A percentile compares a stretch with the other conserved stretches of the same genome.
Conservation (phyloP, 208 protist species). For the Leptomonas seymouri region DNA sequence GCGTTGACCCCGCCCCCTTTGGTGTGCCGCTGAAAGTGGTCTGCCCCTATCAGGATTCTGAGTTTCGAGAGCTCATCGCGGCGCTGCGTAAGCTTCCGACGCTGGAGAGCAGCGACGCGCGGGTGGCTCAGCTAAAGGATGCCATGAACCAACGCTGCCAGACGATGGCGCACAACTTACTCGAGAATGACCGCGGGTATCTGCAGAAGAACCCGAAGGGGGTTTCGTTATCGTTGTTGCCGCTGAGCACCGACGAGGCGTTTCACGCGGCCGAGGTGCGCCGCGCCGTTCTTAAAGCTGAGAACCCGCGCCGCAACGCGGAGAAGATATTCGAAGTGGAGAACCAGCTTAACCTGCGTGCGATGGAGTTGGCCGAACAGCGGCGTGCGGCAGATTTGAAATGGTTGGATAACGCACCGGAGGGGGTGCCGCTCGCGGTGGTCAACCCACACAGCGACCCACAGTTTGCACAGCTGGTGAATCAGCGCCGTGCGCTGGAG, state of each 20-base stretch:
- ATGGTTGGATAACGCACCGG: slow-evolving; percentile 40
- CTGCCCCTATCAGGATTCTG: slow-evolving; percentile 36
- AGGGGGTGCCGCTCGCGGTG: slow-evolving; percentile 51
- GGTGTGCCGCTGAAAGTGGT: slow-evolving; percentile 56
- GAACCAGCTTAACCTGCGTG: slow-evolving; percentile 63
- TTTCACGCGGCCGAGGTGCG: slow-evolving; percentile 38
- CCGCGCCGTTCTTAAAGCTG: slow-evolving; percentile 28
- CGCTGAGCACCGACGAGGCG: slow-evolving; percentile 39
- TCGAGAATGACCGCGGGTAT: slow-evolving; percentile 46
- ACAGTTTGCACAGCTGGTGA: slow-evolving; percentile 51
- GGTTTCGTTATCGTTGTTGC: slow-evolving; percentile 42
- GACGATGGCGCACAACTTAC: slow-evolving; percentile 51
- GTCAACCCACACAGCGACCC: slow-evolving; percentile 52
- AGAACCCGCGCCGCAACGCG: slow-evolving; percentile 37
- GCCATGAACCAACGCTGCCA: slow-evolving; percentile 60
- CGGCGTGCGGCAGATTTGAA: slow-evolving; percentile 50
- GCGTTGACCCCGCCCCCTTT: slow-evolving; percentile 33
- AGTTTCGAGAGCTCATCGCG: slow-evolving; percentile 30
- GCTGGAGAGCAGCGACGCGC: slow-evolving; percentile 28
- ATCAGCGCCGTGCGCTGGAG: slow-evolving; percentile 48
- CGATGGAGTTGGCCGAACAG: slow-evolving; percentile 44
- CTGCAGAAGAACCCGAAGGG: slow-evolving; percentile 44
- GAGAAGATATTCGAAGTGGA: slow-evolving; percentile 61
- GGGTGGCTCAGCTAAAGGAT: slow-evolving; percentile 27
- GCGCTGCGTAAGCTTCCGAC: slow-evolving; percentile 27